phyloP scores from a whole-genome alignment of 2,329 filamentous ascomycete species.

The Monosporascus sp. region DNA sequence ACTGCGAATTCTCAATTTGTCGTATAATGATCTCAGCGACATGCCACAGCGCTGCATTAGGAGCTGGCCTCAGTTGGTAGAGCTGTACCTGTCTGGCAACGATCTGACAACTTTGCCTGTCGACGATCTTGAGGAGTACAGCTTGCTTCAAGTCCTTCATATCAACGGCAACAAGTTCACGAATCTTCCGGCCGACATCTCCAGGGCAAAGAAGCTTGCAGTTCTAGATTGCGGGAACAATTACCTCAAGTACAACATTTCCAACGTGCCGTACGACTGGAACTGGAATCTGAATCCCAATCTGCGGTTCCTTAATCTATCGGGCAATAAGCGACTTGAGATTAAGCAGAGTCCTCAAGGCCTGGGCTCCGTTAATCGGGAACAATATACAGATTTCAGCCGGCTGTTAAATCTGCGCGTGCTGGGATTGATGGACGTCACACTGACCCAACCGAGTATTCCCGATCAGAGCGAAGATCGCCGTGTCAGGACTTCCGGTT shows the following conservation, averaged over 20 bases:
- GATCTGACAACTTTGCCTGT: slow-evolving; percentile 86
- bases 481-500: slow-evolving; percentile 95
- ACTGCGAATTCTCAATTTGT: slow-evolving; percentile 82
- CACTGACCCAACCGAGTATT: slow-evolving; percentile 84
- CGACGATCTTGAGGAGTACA: slow-evolving; percentile 88
- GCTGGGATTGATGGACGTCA: slow-evolving; percentile 95
- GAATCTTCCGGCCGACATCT: slow-evolving; percentile 89
- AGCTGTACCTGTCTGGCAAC: slow-evolving; percentile 93
- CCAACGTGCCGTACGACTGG: slow-evolving; percentile 99
- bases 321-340: slow-evolving; percentile 92
- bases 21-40: slow-evolving; percentile 91
- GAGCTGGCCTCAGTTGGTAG: slow-evolving; percentile 83
- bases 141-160: slow-evolving; percentile 81
- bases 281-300: slow-evolving; percentile 99
- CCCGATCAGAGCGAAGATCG: slow-evolving; percentile 94
- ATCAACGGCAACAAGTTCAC: slow-evolving; percentile 99
- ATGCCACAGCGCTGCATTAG: slow-evolving; percentile 84
- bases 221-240: slow-evolving; percentile 95
- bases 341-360: slow-evolving; percentile 66
- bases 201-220: slow-evolving; percentile 85
- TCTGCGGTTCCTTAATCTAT: slow-evolving; percentile 89
- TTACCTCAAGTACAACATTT: slow-evolving; percentile 94
- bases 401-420: slow-evolving; percentile 78
- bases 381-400: slow-evolving; percentile 82
- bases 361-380: slow-evolving; percentile 52